Evolutionary conservation across 2,329 filamentous ascomycete genomes (phyloP).

Genomic region (Cordyceps tenuipes): DNA sequence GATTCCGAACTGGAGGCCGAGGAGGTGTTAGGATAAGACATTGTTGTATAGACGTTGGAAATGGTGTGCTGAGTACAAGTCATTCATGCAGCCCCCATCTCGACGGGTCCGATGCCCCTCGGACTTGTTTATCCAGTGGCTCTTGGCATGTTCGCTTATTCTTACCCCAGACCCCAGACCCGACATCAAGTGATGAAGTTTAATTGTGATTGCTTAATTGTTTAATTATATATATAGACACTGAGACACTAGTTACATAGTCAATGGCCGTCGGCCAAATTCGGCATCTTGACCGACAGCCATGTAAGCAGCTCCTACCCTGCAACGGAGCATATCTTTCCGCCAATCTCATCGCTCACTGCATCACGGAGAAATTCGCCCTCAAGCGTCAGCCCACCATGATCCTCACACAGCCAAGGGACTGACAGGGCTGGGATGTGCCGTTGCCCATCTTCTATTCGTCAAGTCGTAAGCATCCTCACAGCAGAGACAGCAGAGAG

Average conservation of each 20-base stretch:
- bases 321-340: neutral
- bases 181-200: no score
- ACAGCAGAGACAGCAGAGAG: no score
- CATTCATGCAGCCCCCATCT: no score
- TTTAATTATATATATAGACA: no score
- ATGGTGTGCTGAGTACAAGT: neutral
- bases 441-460: neutral
- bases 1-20: slow-evolving; percentile 15
- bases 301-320: neutral
- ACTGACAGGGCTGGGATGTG: neutral
- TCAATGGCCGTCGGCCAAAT: neutral
- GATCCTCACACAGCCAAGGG: neutral
- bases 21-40: slow-evolving; percentile 11
- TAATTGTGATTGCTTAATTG: neutral
- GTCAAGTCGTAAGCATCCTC: neutral
- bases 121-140: neutral
- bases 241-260: no score
- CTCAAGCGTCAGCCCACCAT: neutral
- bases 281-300: neutral
- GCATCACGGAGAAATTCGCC: neutral
- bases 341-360: neutral
- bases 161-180: neutral
- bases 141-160: no score
- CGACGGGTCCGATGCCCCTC: no score
- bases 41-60: no score